phyloP scores from a whole-genome alignment of 192 early-diverging fungal genomes.

The Chytriomyces sp. region DNA sequence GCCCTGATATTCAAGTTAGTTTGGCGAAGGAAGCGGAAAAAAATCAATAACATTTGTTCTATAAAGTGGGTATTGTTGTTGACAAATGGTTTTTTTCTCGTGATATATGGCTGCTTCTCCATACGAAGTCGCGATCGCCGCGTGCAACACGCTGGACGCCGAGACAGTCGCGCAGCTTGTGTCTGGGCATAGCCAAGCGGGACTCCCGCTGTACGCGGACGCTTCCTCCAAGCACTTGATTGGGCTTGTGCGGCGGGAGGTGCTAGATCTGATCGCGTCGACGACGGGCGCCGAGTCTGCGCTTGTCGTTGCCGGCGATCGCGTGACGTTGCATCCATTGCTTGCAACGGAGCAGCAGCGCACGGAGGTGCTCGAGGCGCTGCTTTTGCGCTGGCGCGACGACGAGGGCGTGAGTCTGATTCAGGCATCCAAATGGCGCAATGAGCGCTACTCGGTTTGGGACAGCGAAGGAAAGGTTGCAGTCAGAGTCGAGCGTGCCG shows the following conservation, averaged over 20 bases:
- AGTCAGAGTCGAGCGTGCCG: constrained; percentile 74
- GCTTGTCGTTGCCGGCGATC: background rate
- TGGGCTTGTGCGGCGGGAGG: background rate
- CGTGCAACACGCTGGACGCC: background rate
- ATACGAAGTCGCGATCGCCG: background rate
- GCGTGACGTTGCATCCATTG: constrained; percentile 18
- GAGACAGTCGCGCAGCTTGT: background rate
- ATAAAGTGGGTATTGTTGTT: no score
- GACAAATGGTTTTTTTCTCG: no score
- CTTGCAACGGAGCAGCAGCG: constrained; percentile 23
- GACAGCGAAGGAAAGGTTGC: constrained; percentile 40
- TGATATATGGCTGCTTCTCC: no score
- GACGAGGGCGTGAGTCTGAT: constrained; percentile 31
- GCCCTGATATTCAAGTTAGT: no score
- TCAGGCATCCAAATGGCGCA: constrained; percentile 70
- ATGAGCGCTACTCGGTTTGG: constrained; percentile 84
- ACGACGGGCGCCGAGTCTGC: background rate
- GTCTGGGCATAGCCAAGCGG: background rate
- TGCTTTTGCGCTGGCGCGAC: constrained; percentile 38
- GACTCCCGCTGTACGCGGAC: background rate
- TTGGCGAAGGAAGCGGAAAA: no score
- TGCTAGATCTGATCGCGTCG: background rate
- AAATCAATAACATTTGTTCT: no score
- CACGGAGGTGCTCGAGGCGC: constrained; percentile 38
- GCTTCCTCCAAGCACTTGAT: background rate